Evolutionary conservation across 371 early-diverging fungal genomes (phyloP).

Genomic region (Haplosporangium sp.): DNA sequence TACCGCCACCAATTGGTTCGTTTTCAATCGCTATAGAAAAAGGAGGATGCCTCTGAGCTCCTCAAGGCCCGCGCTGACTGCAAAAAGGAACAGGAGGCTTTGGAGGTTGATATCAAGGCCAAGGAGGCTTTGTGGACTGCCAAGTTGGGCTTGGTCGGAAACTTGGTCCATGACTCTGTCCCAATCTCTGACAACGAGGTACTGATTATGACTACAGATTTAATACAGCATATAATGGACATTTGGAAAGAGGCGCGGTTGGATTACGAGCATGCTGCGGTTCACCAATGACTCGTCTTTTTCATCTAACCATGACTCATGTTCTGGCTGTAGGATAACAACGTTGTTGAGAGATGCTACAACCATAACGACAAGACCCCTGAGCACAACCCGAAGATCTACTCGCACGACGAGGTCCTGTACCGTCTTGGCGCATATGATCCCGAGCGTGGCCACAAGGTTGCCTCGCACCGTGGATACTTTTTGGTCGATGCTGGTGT

Average conservation of each 20-base stretch:
- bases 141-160: conserved; percentile 89
- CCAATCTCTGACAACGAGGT: conserved; percentile 89
- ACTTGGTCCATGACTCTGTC: conserved; percentile 96
- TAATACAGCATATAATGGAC: neutral
- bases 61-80: conserved; percentile 79
- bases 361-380: conserved; percentile 67
- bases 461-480: conserved; percentile 99
- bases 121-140: conserved; percentile 75
- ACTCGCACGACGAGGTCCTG: conserved; percentile 95
- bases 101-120: conserved; percentile 78
- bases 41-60: conserved; percentile 88
- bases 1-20: no score
- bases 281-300: neutral
- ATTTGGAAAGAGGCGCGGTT: neutral
- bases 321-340: conserved; percentile 70
- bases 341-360: conserved; percentile 82
- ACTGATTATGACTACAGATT: conserved; percentile 10
- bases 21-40: conserved; percentile 58
- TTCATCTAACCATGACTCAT: conserved; percentile 13
- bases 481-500: conserved; percentile 97
- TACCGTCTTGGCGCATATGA: conserved; percentile 94
- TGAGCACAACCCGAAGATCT: conserved; percentile 76
- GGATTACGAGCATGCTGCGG: neutral
- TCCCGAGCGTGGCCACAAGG: conserved; percentile 90
- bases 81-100: conserved; percentile 76